A percentile compares a stretch with the other conserved stretches of the same genome.
These are phyloP conservation scores for Brassica cretica DNA, from an alignment of 345 rosid species.

Conservation along the genomic window DNA sequence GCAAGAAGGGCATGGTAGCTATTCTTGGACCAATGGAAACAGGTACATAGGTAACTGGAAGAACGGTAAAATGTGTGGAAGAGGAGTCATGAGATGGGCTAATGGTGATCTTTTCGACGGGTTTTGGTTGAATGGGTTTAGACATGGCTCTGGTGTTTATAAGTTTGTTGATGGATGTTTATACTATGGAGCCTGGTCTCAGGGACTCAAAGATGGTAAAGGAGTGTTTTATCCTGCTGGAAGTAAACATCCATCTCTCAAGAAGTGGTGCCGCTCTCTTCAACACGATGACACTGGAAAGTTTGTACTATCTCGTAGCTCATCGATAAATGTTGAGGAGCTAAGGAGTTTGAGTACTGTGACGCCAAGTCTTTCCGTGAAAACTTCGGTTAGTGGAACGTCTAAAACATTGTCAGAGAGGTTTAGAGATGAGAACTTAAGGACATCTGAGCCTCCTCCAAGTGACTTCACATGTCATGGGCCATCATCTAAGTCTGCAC, in stretches of 20 bases:
- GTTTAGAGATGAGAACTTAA: slow-evolving; percentile 10
- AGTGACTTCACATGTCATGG: slow-evolving; percentile 37
- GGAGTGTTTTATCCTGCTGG: slow-evolving; percentile 86
- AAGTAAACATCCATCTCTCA: slow-evolving; percentile 63
- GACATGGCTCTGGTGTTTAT: slow-evolving; percentile 84
- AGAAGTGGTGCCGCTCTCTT: slow-evolving; percentile 52
- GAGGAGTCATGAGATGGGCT: slow-evolving; percentile 91
- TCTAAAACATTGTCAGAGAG: slow-evolving; percentile 17
- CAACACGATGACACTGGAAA: slow-evolving; percentile 51
- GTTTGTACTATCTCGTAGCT: slow-evolving; percentile 46
- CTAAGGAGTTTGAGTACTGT: slow-evolving; percentile 41
- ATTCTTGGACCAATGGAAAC: slow-evolving; percentile 81
- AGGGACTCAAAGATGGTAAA: slow-evolving; percentile 84
- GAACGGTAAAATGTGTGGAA: slow-evolving; percentile 75
- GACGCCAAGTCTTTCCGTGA: slow-evolving; percentile 61
- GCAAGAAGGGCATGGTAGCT: slow-evolving; percentile 76
- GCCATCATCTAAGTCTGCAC: slow-evolving; percentile 33
- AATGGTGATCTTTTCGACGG: slow-evolving; percentile 84
- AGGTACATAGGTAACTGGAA: slow-evolving; percentile 80
- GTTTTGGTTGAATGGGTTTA: slow-evolving; percentile 73
- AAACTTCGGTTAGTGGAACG: slow-evolving; percentile 45
- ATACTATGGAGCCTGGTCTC: slow-evolving; percentile 80
- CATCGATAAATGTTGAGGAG: slow-evolving; percentile 52
- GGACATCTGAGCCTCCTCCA: slow-evolving; percentile 38
- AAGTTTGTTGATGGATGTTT: slow-evolving; percentile 76